Evolutionary conservation across 331 rosid genomes (phyloP), one percentile per base, ranked within the genome.

Genomic region (Malus hybrid): DNA sequence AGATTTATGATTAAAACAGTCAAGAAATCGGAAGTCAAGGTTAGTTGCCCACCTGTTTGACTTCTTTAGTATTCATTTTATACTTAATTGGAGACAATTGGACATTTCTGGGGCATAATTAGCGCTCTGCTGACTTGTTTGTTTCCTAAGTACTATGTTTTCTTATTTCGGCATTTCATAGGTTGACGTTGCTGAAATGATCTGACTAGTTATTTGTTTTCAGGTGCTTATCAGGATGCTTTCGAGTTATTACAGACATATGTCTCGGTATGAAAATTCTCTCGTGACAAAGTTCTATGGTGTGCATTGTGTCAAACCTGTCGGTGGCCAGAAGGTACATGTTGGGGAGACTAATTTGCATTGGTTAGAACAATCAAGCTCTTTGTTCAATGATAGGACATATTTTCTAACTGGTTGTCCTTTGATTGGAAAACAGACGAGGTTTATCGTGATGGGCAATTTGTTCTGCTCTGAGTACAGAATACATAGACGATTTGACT

Each of bases 21-120:
- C 84, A 95, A 87, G 90, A 95, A 95, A 74, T 90, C 91, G n/a
- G 99, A 95, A 89, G 96, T 90, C 89, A 95, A 95, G 98, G 99
- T 95, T 57, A 15, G 85, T 75, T 69, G 70, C 83, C 57, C 57
- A 22, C 55, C 20, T 57, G 65, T 73, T 44, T 75, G 78, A 62
- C 80, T 71, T 80, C 28, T 28, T 20, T 76, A 6, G 6, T 28
- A 4, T 31, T n/a, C 33, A 10, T 16, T 74, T 46, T 65, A 57
- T 61, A 70, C 34, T 13, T 33, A 59, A 46, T 11, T 44, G 44
- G 61, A 18, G 60, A 55, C 78, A n/a, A 14, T 28, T n/a, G 16
- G 10, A 5, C 74, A 50, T 56, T 70, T 71, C 54, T 6, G 61
- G n/a, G 7, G 63, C 78, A 14, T 57, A 55, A 56, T 36, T 28